phyloP scores from a whole-genome alignment of 768 basidiomycete species.

The Pisolithus microcarpus region DNA sequence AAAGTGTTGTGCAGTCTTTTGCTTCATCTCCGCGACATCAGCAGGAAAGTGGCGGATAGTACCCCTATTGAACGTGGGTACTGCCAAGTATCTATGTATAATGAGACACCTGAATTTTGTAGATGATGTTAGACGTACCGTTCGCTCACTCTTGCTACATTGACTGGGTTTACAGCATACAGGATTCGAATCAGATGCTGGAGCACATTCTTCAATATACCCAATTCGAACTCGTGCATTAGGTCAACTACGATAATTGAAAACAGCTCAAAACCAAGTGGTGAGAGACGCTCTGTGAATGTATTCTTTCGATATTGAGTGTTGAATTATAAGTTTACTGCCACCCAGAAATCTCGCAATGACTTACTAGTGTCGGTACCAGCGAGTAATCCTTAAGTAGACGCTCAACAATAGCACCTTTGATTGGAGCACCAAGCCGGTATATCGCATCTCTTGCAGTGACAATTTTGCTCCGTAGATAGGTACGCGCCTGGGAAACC shows the following conservation, averaged over 20 bases:
- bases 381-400: constrained; percentile 3
- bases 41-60: too few species aligned
- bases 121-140: background rate
- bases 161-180: constrained; percentile 2
- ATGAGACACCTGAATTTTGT: too few species aligned
- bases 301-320: constrained; percentile 21
- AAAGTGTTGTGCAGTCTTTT: too few species aligned
- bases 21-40: too few species aligned
- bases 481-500: background rate
- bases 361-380: constrained; percentile 9
- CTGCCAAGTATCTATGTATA: too few species aligned
- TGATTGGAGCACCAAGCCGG: constrained; percentile 1
- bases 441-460: constrained; percentile 3
- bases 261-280: constrained; percentile 18
- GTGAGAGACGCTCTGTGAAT: constrained; percentile 20
- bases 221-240: constrained; percentile 37
- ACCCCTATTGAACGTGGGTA: too few species aligned
- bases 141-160: background rate
- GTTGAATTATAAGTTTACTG: background rate
- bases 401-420: background rate
- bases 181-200: constrained; percentile 31
- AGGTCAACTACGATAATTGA: constrained; percentile 28
- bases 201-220: constrained; percentile 32
- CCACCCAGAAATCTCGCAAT: background rate
- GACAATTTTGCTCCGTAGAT: constrained; percentile 1